These are phyloP conservation scores for Santalum album DNA, from an alignment of 164 flowering plant species.

Conservation along the genomic window DNA sequence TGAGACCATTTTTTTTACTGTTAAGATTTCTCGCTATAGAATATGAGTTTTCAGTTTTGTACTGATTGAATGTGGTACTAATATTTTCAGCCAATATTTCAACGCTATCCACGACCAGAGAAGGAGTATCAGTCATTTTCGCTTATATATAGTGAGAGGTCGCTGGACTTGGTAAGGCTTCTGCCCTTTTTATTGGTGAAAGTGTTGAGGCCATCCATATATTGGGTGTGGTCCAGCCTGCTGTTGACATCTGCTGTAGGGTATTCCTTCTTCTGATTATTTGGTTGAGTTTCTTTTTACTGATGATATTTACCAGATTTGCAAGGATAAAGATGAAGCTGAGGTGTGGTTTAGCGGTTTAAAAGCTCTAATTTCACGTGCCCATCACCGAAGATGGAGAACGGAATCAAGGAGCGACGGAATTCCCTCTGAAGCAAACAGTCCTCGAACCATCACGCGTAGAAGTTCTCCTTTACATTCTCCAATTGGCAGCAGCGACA, in stretches of 20 bases:
- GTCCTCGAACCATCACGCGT: conserved; percentile 88
- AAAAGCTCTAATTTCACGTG: conserved; percentile 83
- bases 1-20: too few relatives aligned
- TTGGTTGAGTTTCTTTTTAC: not conserved
- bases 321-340: conserved; percentile 99
- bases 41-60: too few relatives aligned
- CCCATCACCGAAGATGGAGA: conserved; percentile 83
- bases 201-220: not conserved
- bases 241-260: not conserved
- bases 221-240: not conserved
- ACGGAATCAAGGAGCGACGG: conserved; percentile 97
- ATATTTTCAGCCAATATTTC: conserved; percentile 23
- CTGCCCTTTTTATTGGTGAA: not conserved
- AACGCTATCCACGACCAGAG: conserved; percentile 25
- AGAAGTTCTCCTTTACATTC: conserved; percentile 94
- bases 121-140: conserved; percentile 30
- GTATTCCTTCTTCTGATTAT: not conserved
- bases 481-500: conserved; percentile 77
- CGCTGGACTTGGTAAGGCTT: conserved; percentile 22
- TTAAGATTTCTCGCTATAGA: too few relatives aligned
- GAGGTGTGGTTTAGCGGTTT: conserved; percentile 98
- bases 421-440: conserved; percentile 82
- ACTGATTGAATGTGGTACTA: conserved; percentile 7
- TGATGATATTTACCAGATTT: conserved; percentile 43
- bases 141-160: conserved; percentile 21